phyloP scores from a whole-genome alignment of 73 alveolate genomes.

The Symbiodinium pilosum region DNA sequence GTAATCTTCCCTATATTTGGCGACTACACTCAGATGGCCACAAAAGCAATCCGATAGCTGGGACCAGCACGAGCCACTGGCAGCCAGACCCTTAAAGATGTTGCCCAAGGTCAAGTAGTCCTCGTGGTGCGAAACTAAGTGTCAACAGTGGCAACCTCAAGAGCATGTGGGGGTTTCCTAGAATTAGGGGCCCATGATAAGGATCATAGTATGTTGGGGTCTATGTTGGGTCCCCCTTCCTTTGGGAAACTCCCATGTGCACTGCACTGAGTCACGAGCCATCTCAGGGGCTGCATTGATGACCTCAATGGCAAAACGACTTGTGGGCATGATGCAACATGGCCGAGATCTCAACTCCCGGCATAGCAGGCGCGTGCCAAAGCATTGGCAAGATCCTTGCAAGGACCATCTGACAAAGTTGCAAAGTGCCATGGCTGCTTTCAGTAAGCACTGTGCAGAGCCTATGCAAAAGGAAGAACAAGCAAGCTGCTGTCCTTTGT shows the following conservation, averaged over 20 bases:
- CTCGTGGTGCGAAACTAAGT: too few species aligned
- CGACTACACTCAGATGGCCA: too few species aligned
- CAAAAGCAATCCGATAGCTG: not conserved
- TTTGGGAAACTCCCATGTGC: not conserved
- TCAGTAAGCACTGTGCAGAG: not conserved
- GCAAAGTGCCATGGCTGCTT: not conserved
- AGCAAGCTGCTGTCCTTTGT: slow-evolving; percentile 95
- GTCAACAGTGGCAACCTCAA: too few species aligned
- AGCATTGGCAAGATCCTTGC: slow-evolving; percentile 99
- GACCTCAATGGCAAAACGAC: not conserved
- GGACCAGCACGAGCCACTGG: slow-evolving; percentile 98
- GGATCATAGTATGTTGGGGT: too few species aligned
- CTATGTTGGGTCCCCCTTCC: too few species aligned
- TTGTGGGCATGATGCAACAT: not conserved
- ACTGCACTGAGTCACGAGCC: slow-evolving; percentile 79
- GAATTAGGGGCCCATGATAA: too few species aligned
- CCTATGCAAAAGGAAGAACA: not conserved
- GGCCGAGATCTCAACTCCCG: not conserved
- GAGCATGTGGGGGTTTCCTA: too few species aligned
- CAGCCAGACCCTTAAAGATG: slow-evolving; percentile 99
- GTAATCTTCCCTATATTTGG: too few species aligned
- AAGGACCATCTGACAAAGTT: not conserved
- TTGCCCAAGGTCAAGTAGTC: slow-evolving; percentile 96
- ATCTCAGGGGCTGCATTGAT: slow-evolving; percentile 99
- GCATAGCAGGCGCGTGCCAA: slow-evolving; percentile 99